A percentile compares a stretch with the other conserved stretches of the same genome.
Conservation (phyloP, 169 alveolate species). For the Haemoproteus tartakovskyi region DNA sequence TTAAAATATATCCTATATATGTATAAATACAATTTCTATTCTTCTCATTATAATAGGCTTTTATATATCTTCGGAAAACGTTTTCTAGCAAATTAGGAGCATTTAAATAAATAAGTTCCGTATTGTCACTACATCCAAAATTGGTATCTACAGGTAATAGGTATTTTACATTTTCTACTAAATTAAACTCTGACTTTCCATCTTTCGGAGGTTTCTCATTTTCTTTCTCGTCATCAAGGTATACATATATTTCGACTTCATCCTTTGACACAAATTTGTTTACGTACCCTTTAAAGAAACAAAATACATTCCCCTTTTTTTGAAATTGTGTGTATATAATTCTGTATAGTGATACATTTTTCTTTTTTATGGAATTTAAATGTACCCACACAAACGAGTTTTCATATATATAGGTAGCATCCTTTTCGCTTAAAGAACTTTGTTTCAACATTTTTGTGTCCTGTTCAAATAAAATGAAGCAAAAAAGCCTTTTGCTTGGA, state of each 20-base stretch:
- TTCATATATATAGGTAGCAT: conserved; percentile 47
- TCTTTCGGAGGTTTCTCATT: conserved; percentile 13
- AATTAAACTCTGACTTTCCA: conserved; percentile 26
- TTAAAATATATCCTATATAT: conserved; percentile 82
- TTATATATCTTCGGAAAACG: conserved; percentile 57
- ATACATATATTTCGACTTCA: conserved; percentile 51
- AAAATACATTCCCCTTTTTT: conserved; percentile 20
- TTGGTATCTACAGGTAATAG: conserved; percentile 63
- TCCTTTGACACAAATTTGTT: conserved; percentile 35
- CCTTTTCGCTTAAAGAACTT: conserved; percentile 40
- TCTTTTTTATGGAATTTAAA: conserved; percentile 54
- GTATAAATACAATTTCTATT: conserved; percentile 71
- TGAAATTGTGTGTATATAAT: conserved; percentile 41
- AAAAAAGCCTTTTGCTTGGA: no score
- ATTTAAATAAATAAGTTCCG: conserved; percentile 68
- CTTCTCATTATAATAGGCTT: conserved; percentile 47
- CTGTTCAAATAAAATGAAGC: no score
- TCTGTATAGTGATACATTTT: conserved; percentile 30
- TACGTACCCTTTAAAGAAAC: conserved; percentile 63
- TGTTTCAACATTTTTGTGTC: conserved; percentile 44
- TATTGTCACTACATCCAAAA: conserved; percentile 71
- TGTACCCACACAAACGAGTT: conserved; percentile 65
- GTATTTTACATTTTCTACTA: conserved; percentile 62
- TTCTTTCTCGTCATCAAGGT: conserved; percentile 28
- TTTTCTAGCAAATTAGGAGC: conserved; percentile 74